phyloP scores from a whole-genome alignment of 441 rosid species.

The Euphorbia schlechtendalii region DNA sequence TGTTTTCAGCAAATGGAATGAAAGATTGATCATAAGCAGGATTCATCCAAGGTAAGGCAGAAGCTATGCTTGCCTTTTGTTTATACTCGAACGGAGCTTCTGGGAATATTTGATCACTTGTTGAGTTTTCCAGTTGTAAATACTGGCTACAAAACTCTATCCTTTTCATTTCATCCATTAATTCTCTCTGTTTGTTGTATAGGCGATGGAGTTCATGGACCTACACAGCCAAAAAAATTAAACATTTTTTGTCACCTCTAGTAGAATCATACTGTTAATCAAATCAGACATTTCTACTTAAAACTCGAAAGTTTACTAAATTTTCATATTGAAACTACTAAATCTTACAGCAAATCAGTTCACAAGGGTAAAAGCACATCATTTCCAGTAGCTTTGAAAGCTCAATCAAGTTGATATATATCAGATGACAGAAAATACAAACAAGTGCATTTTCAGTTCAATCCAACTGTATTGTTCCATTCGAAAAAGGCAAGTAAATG shows the following conservation, averaged over 20 bases:
- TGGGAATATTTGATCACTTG: slow-evolving; percentile 23
- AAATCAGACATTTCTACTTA: slow-evolving; percentile 9
- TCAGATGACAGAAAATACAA: too few relatives aligned
- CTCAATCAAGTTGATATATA: background rate
- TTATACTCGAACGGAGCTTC: slow-evolving; percentile 14
- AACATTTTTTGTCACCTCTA: too few relatives aligned
- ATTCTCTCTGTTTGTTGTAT: slow-evolving; percentile 49
- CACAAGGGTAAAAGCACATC: background rate
- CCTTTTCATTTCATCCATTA: slow-evolving; percentile 50
- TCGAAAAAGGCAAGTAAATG: too few relatives aligned
- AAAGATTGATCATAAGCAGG: slow-evolving; percentile 22
- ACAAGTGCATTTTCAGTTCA: too few relatives aligned
- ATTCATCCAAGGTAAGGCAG: slow-evolving; percentile 20
- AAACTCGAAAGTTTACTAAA: background rate
- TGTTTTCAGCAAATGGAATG: slow-evolving; percentile 24
- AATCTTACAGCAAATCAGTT: background rate
- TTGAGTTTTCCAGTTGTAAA: slow-evolving; percentile 16
- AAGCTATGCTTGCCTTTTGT: slow-evolving; percentile 11
- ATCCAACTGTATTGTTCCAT: too few relatives aligned
- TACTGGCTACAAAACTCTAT: slow-evolving; percentile 19
- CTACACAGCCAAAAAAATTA: slow-evolving; percentile 33
- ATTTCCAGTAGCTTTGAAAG: background rate
- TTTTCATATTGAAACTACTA: background rate
- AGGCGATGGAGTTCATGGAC: slow-evolving; percentile 60
- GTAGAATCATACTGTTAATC: too few relatives aligned